These are phyloP conservation scores for Backusella liffmaniae DNA, from an alignment of 192 early-diverging fungal genomes.

Conservation along the genomic window DNA sequence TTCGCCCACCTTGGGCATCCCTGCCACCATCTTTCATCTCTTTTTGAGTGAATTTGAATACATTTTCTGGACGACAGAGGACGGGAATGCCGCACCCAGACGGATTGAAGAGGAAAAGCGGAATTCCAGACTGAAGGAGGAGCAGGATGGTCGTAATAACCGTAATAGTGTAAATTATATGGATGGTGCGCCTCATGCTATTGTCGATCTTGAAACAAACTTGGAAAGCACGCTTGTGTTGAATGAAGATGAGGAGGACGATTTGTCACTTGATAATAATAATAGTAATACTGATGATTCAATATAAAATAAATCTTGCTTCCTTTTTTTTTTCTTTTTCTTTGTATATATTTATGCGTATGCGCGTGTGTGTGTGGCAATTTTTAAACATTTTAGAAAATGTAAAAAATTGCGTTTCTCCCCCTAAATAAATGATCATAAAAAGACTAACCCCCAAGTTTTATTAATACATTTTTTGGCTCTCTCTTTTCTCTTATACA, in stretches of 20 bases:
- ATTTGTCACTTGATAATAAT: constrained; percentile 17
- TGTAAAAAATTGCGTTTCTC: neutral
- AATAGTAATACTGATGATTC: constrained; percentile 11
- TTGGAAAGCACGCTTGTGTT: constrained; percentile 27
- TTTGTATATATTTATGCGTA: neutral
- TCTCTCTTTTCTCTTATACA: neutral
- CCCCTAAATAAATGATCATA: constrained; percentile 6
- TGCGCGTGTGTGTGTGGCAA: neutral
- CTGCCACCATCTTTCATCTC: constrained; percentile 87
- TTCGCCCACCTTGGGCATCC: constrained; percentile 91
- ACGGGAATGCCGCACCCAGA: constrained; percentile 39
- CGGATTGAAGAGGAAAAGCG: neutral
- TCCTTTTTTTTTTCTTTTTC: neutral
- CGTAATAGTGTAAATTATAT: constrained; percentile 47
- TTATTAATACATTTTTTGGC: constrained; percentile 9
- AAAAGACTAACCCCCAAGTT: neutral
- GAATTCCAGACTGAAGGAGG: constrained; percentile 22
- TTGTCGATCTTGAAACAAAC: constrained; percentile 42
- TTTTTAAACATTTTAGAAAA: constrained; percentile 7
- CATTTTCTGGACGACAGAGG: constrained; percentile 75
- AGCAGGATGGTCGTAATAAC: constrained; percentile 37
- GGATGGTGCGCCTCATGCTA: constrained; percentile 40
- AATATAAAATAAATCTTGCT: neutral
- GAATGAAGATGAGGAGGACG: constrained; percentile 39
- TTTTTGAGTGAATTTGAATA: constrained; percentile 90